These are phyloP conservation scores for Penicillium sp. DNA, from an alignment of 2,329 filamentous ascomycete species.

Conservation along the genomic window DNA sequence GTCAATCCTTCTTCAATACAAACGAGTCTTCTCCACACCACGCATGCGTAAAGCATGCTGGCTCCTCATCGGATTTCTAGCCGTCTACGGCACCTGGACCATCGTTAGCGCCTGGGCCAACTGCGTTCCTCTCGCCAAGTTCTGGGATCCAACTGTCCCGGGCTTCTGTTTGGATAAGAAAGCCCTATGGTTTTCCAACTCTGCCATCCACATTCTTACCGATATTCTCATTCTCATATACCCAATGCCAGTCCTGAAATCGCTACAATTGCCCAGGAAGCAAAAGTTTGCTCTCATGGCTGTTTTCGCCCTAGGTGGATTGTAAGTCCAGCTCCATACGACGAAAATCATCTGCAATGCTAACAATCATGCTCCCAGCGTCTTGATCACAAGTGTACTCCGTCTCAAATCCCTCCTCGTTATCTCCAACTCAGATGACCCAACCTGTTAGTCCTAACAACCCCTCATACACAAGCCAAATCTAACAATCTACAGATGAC, in stretches of 20 bases:
- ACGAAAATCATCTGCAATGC: background rate
- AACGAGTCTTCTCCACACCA: conserved; percentile 32
- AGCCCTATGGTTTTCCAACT: conserved; percentile 45
- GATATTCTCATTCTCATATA: conserved; percentile 42
- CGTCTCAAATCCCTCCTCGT: conserved; percentile 28
- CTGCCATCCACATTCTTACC: conserved; percentile 43
- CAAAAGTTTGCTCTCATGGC: conserved; percentile 42
- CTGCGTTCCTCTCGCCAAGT: conserved; percentile 30
- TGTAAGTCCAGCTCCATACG: conserved; percentile 29
- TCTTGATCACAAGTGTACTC: conserved; percentile 43
- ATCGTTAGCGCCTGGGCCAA: conserved; percentile 32
- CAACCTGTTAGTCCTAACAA: conserved; percentile 26
- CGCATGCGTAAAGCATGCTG: conserved; percentile 34
- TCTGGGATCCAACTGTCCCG: conserved; percentile 25
- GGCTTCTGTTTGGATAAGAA: conserved; percentile 40
- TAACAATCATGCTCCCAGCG: conserved; percentile 24
- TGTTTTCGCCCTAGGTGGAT: conserved; percentile 44
- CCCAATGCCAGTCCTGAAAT: conserved; percentile 44
- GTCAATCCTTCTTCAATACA: conserved; percentile 38
- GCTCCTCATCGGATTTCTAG: conserved; percentile 35
- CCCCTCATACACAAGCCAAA: background rate
- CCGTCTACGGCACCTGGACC: conserved; percentile 30
- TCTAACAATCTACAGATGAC: conserved; percentile 22
- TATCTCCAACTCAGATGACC: conserved; percentile 28
- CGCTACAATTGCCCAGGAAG: conserved; percentile 37